Conservation (phyloP, 768 basidiomycete genomes). For the Dacryopinax spathularia region DNA sequence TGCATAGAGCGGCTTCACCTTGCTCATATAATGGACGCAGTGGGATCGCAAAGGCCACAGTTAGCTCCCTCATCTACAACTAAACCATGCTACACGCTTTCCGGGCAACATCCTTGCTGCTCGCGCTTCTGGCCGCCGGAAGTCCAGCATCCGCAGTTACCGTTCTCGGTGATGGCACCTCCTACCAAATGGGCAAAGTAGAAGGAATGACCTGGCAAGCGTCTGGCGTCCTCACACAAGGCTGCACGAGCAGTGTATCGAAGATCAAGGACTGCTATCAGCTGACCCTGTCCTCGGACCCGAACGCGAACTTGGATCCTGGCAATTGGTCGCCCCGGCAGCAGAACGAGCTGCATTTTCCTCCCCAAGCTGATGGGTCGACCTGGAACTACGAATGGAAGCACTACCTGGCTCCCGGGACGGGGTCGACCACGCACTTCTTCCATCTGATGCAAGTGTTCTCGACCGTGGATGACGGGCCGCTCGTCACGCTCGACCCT, state of each 20-base stretch:
- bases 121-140: not conserved
- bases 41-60: too few species aligned
- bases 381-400: not conserved
- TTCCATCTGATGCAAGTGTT: constrained; percentile 9
- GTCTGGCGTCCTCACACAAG: not conserved
- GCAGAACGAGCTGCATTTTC: constrained; percentile 1
- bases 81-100: not conserved
- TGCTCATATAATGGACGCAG: too few species aligned
- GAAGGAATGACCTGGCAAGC: not conserved
- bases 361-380: not conserved
- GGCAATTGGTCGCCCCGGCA: constrained; percentile 4
- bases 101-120: not conserved
- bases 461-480: not conserved
- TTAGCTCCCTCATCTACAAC: too few species aligned
- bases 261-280: constrained; percentile 4
- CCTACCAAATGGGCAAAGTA: not conserved
- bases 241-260: constrained; percentile 3
- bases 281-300: not conserved
- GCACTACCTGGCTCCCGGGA: not conserved
- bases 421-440: constrained; percentile 1
- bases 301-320: constrained; percentile 5
- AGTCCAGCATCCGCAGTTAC: not conserved
- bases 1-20: too few species aligned
- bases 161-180: not conserved
- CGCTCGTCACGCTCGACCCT: not conserved